Percentiles rank a stretch among this genome's conserved stretches.
These are phyloP conservation scores for Pleurozium schreberi DNA, from an alignment of 225 moss, liverwort and hornwort genomes.

Conservation along the genomic window DNA sequence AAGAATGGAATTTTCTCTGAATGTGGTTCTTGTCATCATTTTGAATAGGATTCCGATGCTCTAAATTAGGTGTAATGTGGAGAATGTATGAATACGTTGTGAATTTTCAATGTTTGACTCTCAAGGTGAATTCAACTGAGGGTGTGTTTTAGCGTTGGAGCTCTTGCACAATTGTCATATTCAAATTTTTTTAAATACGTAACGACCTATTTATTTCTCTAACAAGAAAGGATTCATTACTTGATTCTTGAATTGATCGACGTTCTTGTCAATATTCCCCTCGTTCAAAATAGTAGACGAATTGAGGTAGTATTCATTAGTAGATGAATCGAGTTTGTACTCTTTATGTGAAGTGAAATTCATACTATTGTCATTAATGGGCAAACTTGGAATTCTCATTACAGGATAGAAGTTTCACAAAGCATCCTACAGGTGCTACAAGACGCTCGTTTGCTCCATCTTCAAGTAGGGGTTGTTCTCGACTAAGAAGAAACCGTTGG, in stretches of 20 bases:
- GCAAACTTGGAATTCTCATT: background rate
- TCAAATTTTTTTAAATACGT: too few species aligned
- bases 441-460: background rate
- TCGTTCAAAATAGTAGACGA: background rate
- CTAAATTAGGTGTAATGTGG: background rate
- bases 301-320: background rate
- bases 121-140: background rate
- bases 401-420: conserved; percentile 84
- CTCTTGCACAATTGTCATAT: background rate
- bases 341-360: background rate
- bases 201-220: too few species aligned
- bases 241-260: background rate
- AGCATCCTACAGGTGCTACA: background rate
- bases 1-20: too few species aligned
- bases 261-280: background rate
- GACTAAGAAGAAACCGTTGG: background rate
- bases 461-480: background rate
- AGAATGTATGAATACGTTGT: background rate
- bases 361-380: background rate
- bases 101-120: background rate
- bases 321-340: background rate
- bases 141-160: background rate
- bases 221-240: background rate
- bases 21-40: background rate
- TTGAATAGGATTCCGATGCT: background rate